These are phyloP conservation scores for Pilaira anomala DNA, from an alignment of 192 early-diverging fungal genomes.

Conservation along the genomic window DNA sequence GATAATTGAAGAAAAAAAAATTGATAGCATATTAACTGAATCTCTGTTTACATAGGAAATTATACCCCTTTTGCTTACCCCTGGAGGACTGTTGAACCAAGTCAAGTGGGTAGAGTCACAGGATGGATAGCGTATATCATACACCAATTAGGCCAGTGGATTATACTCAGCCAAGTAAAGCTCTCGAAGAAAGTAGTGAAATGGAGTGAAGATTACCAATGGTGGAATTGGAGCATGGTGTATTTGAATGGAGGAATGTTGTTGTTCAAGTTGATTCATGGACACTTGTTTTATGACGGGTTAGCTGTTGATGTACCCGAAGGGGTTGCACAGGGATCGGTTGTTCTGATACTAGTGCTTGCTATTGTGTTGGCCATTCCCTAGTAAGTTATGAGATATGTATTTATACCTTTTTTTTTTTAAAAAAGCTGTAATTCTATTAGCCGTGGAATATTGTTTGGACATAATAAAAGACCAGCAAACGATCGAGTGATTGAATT, in stretches of 20 bases:
- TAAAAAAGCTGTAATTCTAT: no score
- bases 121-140: conserved; percentile 27
- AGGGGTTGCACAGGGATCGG: conserved; percentile 28
- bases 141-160: conserved; percentile 32
- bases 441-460: conserved; percentile 35
- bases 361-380: conserved; percentile 33
- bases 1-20: not conserved
- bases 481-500: conserved; percentile 25
- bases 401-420: not conserved
- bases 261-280: conserved; percentile 27
- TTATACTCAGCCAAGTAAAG: conserved; percentile 20
- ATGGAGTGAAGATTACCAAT: conserved; percentile 21
- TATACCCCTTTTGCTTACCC: conserved; percentile 32
- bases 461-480: conserved; percentile 13
- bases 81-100: conserved; percentile 20
- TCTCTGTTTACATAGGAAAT: not conserved
- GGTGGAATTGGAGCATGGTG: conserved; percentile 35
- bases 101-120: not conserved
- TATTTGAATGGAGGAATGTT: conserved; percentile 29
- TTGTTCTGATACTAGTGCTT: conserved; percentile 29
- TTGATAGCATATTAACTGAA: not conserved
- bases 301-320: conserved; percentile 34
- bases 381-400: not conserved
- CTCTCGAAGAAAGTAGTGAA: conserved; percentile 17
- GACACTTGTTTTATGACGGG: conserved; percentile 30